These are phyloP conservation scores for Caryopteris hybrid DNA, from an alignment of 305 asterid genomes.

Conservation along the genomic window DNA sequence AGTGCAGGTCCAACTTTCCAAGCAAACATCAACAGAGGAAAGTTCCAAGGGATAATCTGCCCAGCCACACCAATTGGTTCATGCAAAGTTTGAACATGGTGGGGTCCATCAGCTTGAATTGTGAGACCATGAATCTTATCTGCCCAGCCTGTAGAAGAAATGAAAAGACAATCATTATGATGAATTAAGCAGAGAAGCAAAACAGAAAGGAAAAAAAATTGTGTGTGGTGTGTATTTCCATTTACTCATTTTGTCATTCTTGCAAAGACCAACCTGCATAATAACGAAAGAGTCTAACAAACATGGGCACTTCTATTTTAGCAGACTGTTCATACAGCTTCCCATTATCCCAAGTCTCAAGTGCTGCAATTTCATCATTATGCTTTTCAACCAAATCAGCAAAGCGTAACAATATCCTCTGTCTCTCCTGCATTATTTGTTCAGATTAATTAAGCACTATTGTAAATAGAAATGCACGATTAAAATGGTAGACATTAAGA, in stretches of 20 bases:
- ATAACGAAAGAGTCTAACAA: constrained; percentile 76
- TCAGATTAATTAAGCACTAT: constrained; percentile 8
- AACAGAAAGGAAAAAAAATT: neutral
- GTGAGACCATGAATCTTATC: constrained; percentile 96
- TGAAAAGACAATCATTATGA: neutral
- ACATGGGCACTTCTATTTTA: constrained; percentile 71
- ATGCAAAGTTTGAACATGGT: constrained; percentile 88
- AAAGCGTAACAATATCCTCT: constrained; percentile 61
- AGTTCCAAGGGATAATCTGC: constrained; percentile 97
- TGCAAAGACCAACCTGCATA: constrained; percentile 72
- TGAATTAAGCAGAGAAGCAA: neutral
- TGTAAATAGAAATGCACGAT: neutral
- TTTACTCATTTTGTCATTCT: neutral
- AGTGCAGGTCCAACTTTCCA: constrained; percentile 98
- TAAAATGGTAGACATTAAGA: neutral
- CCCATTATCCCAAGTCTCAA: constrained; percentile 95
- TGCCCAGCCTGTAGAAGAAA: constrained; percentile 74
- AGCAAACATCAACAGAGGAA: constrained; percentile 84
- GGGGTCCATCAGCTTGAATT: constrained; percentile 84
- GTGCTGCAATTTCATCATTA: constrained; percentile 84
- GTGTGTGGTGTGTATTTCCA: too few relatives aligned
- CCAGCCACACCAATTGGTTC: constrained; percentile 98
- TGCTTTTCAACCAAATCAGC: constrained; percentile 95
- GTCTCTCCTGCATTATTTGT: constrained; percentile 65
- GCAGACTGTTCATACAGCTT: constrained; percentile 80